Conservation (phyloP, 1,284 basidiomycete species). For the Ustilago bromivora region DNA sequence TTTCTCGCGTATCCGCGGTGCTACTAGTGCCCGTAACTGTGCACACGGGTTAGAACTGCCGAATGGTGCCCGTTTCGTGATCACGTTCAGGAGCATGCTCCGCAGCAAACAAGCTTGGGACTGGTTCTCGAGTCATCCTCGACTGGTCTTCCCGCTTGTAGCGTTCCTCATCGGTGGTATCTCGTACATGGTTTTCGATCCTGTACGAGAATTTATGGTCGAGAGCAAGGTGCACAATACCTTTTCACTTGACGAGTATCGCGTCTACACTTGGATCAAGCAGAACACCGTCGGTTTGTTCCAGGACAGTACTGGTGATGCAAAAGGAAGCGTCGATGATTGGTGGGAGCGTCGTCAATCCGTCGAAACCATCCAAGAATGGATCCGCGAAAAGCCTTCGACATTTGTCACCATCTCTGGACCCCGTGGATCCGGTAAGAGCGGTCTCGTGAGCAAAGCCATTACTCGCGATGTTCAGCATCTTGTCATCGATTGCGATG, state of each 20-base stretch:
- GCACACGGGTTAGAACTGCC: conserved; percentile 78
- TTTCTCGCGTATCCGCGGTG: conserved; percentile 74
- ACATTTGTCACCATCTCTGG: conserved; percentile 82
- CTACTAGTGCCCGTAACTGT: conserved; percentile 85
- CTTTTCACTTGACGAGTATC: conserved; percentile 72
- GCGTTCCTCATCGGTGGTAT: conserved; percentile 88
- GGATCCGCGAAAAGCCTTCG: conserved; percentile 82
- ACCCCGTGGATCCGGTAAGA: conserved; percentile 91
- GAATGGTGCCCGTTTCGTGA: conserved; percentile 75
- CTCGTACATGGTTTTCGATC: conserved; percentile 90
- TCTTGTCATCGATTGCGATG: conserved; percentile 81
- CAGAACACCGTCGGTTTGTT: conserved; percentile 55
- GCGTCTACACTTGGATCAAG: conserved; percentile 56
- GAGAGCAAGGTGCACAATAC: conserved; percentile 84
- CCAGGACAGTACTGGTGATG: conserved; percentile 38
- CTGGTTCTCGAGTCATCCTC: conserved; percentile 87
- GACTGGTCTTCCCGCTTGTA: conserved; percentile 84
- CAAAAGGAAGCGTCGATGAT: conserved; percentile 70
- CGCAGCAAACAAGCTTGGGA: conserved; percentile 82
- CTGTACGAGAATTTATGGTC: conserved; percentile 85
- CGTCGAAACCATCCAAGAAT: conserved; percentile 77
- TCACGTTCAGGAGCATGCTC: conserved; percentile 80
- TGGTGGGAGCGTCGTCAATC: conserved; percentile 89
- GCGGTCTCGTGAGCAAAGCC: conserved; percentile 77
- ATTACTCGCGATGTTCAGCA: conserved; percentile 41